Evolutionary conservation across 306 rosid genomes (phyloP).

Genomic region (Datisca glomerata): DNA sequence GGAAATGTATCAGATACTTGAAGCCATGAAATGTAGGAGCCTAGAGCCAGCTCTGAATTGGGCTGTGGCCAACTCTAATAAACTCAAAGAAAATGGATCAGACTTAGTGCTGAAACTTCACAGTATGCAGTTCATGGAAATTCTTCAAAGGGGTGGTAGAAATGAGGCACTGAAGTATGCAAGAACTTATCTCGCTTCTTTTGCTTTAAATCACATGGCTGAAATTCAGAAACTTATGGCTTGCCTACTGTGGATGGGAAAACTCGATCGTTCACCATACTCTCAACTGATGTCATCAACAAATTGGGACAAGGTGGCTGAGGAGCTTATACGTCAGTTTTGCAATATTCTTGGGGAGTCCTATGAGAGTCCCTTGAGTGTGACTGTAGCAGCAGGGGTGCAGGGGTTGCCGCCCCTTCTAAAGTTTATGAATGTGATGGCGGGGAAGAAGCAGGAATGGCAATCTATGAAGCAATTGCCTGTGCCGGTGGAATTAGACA

Average conservation of each 20-base stretch:
- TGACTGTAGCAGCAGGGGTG: slow-evolving; percentile 66
- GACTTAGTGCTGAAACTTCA: slow-evolving; percentile 69
- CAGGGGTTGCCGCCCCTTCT: slow-evolving; percentile 70
- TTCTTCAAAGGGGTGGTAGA: slow-evolving; percentile 48
- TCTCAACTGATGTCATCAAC: slow-evolving; percentile 37
- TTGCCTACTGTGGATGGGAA: slow-evolving; percentile 69
- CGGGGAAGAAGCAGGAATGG: slow-evolving; percentile 90
- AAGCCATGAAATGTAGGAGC: slow-evolving; percentile 55
- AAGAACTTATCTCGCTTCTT: slow-evolving; percentile 46
- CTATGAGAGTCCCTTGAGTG: slow-evolving; percentile 67
- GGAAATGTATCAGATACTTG: slow-evolving; percentile 71
- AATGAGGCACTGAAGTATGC: slow-evolving; percentile 62
- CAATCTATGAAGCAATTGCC: slow-evolving; percentile 73
- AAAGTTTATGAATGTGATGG: slow-evolving; percentile 76
- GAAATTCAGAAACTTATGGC: slow-evolving; percentile 73
- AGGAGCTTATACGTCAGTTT: slow-evolving; percentile 72
- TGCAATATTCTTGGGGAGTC: slow-evolving; percentile 80
- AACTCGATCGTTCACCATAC: slow-evolving; percentile 74
- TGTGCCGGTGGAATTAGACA: slow-evolving; percentile 65
- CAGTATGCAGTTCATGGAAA: slow-evolving; percentile 51
- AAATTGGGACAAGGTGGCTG: slow-evolving; percentile 59
- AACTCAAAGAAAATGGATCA: slow-evolving; percentile 56
- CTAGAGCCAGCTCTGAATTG: slow-evolving; percentile 77
- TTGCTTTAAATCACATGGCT: slow-evolving; percentile 40
- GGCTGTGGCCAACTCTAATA: slow-evolving; percentile 49